Conservation (phyloP, 345 rosid genomes). For the Adansonia digitata region DNA sequence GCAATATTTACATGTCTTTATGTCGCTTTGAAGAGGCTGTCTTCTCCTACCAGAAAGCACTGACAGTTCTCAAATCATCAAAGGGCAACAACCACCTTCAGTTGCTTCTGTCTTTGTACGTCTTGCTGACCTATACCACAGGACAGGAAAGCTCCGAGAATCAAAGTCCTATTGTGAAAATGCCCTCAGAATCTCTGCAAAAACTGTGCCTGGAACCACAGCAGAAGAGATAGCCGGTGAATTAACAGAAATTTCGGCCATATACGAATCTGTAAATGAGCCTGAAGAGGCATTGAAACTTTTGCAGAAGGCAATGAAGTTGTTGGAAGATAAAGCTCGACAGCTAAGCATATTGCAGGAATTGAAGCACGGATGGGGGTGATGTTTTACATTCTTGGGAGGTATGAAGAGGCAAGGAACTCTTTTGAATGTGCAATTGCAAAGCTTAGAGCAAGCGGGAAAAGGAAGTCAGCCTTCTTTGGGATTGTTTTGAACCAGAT, state of each 20-base stretch:
- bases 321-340: not conserved
- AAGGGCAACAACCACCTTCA: slow-evolving; percentile 93
- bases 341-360: not conserved
- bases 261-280: slow-evolving; percentile 31
- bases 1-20: slow-evolving; percentile 78
- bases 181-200: slow-evolving; percentile 79
- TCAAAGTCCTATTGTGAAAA: slow-evolving; percentile 92
- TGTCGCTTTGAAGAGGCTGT: slow-evolving; percentile 94
- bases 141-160: slow-evolving; percentile 90
- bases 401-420: slow-evolving; percentile 82
- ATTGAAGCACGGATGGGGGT: slow-evolving; percentile 21
- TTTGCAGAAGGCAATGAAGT: not conserved
- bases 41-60: slow-evolving; percentile 97
- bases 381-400: slow-evolving; percentile 23
- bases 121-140: slow-evolving; percentile 89
- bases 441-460: not conserved
- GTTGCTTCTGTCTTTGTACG: slow-evolving; percentile 92
- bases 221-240: slow-evolving; percentile 89
- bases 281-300: not conserved
- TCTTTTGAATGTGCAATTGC: slow-evolving; percentile 74
- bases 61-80: slow-evolving; percentile 87
- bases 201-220: slow-evolving; percentile 93
- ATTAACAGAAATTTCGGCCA: slow-evolving; percentile 82
- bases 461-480: slow-evolving; percentile 36
- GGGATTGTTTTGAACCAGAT: slow-evolving; percentile 97